phyloP scores from a whole-genome alignment of 495 filamentous ascomycete species.

The Aspergillus asperescens region DNA sequence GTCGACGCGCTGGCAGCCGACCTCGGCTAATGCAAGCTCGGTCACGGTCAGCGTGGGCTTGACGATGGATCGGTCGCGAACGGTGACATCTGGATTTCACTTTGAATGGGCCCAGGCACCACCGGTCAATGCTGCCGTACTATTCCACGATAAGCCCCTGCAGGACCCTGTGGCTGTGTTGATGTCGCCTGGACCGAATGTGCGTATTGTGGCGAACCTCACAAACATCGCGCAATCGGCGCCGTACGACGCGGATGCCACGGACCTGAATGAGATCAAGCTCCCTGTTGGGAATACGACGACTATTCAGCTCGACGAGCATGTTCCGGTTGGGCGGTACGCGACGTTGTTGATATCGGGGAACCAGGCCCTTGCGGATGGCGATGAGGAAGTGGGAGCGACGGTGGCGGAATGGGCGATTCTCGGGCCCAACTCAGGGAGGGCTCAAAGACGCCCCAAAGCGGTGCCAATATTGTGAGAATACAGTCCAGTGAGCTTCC shows the following conservation, averaged over 20 bases:
- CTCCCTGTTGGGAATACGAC: conserved; percentile 46
- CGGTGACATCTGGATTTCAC: conserved; percentile 38
- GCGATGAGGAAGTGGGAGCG: conserved; percentile 49
- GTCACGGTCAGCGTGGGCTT: conserved; percentile 46
- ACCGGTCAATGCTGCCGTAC: conserved; percentile 50
- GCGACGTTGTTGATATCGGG: conserved; percentile 45
- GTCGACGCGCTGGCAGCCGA: conserved; percentile 68
- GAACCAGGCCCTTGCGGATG: conserved; percentile 39
- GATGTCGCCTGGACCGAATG: conserved; percentile 8
- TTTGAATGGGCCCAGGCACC: conserved; percentile 67
- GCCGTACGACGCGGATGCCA: conserved; percentile 29
- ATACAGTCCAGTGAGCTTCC: neutral
- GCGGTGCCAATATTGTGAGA: neutral
- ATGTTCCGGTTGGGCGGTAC: conserved; percentile 35
- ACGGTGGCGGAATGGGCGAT: conserved; percentile 72
- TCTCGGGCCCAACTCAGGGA: conserved; percentile 26
- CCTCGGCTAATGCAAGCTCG: conserved; percentile 41
- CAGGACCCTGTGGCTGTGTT: conserved; percentile 14
- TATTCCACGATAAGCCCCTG: conserved; percentile 48
- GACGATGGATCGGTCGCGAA: conserved; percentile 40
- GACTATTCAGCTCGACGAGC: conserved; percentile 32
- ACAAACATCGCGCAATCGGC: conserved; percentile 31
- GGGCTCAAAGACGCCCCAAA: neutral
- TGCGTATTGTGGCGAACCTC: conserved; percentile 18
- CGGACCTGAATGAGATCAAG: conserved; percentile 27